phyloP scores from a whole-genome alignment of 805 yeast genomes.

The Barnettozyma pratensis region DNA sequence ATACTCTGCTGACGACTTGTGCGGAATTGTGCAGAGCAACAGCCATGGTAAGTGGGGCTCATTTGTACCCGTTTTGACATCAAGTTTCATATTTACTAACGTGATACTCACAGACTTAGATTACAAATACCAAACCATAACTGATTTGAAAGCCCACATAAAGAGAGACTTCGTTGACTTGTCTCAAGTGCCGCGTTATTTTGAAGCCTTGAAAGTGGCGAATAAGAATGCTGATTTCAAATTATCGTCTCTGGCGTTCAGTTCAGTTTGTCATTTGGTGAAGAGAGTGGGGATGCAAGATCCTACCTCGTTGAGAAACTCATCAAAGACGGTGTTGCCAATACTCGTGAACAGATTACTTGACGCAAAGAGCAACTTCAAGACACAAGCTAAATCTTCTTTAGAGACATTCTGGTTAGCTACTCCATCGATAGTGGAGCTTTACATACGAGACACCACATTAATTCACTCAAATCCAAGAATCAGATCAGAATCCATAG shows the following conservation, averaged over 20 bases:
- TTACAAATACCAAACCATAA: slow-evolving; percentile 13
- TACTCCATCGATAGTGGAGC: slow-evolving; percentile 44
- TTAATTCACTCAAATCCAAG: slow-evolving; percentile 33
- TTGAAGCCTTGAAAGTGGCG: slow-evolving; percentile 44
- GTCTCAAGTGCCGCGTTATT: slow-evolving; percentile 42
- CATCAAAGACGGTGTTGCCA: slow-evolving; percentile 44
- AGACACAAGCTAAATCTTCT: slow-evolving; percentile 44
- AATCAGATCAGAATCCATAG: slow-evolving; percentile 39
- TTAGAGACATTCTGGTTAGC: slow-evolving; percentile 51
- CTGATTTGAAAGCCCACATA: slow-evolving; percentile 45
- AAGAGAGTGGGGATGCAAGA: slow-evolving; percentile 58
- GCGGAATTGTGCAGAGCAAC: slow-evolving; percentile 6
- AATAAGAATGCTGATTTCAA: slow-evolving; percentile 34
- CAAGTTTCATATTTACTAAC: slow-evolving; percentile 1
- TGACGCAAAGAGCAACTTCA: slow-evolving; percentile 33
- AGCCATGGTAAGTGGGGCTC: slow-evolving; percentile 11
- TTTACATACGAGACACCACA: slow-evolving; percentile 38
- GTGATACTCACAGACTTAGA: slow-evolving; percentile 12
- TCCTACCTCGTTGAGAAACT: slow-evolving; percentile 34
- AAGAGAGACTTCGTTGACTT: slow-evolving; percentile 51
- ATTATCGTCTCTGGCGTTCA: slow-evolving; percentile 39
- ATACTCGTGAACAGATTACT: slow-evolving; percentile 42
- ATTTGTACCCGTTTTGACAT: background rate
- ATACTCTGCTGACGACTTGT: slow-evolving; percentile 15
- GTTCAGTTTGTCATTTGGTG: slow-evolving; percentile 49